Percentiles rank a stretch among this genome's conserved stretches.
phyloP scores from a whole-genome alignment of 2,329 filamentous ascomycete species.

The Ophiostoma ips region DNA sequence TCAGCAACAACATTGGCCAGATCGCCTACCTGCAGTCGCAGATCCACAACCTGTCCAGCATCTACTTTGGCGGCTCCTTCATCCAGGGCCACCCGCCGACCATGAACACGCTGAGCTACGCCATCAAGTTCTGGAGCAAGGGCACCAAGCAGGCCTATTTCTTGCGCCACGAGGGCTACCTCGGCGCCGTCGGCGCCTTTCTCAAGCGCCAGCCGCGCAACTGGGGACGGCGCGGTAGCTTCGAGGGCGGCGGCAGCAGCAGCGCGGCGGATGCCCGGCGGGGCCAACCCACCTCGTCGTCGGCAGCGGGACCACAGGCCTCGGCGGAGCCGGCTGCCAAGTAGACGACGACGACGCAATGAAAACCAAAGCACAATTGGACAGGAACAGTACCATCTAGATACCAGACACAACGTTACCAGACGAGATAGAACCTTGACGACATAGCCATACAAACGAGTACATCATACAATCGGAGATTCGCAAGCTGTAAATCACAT shows the following conservation, averaged over 20 bases:
- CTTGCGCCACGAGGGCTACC: constrained; percentile 84
- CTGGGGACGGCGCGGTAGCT: constrained; percentile 74
- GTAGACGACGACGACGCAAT: too few species aligned
- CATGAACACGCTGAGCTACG: constrained; percentile 93
- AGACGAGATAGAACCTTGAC: too few species aligned
- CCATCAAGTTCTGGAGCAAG: constrained; percentile 92
- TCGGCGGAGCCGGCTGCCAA: too few species aligned
- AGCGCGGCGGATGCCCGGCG: neutral
- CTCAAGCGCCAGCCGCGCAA: constrained; percentile 79
- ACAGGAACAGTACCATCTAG: neutral
- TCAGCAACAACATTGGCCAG: constrained; percentile 96
- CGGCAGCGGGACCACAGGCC: too few species aligned
- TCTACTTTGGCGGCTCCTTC: constrained; percentile 96
- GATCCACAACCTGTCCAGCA: constrained; percentile 78
- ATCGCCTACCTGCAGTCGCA: constrained; percentile 96
- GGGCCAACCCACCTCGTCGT: too few species aligned
- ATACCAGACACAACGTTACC: neutral
- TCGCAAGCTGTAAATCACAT: too few species aligned
- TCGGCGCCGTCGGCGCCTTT: constrained; percentile 88
- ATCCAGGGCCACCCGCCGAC: constrained; percentile 94
- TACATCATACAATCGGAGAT: too few species aligned
- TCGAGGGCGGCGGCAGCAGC: constrained; percentile 36
- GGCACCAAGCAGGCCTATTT: constrained; percentile 94
- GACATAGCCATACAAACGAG: too few species aligned
- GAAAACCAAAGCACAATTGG: too few species aligned